Conservation (phyloP, 345 rosid species). For the Eucalyptus leucophloia region DNA sequence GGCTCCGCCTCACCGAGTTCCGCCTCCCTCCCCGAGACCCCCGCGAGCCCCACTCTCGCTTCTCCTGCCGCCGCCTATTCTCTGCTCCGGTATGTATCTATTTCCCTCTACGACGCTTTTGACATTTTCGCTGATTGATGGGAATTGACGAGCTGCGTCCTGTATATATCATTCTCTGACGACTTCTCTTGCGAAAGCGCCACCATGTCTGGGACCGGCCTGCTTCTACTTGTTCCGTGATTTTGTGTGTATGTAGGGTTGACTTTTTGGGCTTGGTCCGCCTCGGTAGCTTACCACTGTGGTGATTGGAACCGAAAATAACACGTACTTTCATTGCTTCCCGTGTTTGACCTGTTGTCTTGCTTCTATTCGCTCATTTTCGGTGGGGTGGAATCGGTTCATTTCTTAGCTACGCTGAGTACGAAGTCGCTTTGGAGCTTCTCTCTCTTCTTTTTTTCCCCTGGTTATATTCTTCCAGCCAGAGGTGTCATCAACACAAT, state of each 20-base stretch:
- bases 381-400: neutral
- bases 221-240: neutral
- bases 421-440: neutral
- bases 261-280: neutral
- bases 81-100: neutral
- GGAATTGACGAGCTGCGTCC: neutral
- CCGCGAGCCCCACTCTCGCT: neutral
- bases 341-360: neutral
- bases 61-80: neutral
- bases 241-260: neutral
- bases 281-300: neutral
- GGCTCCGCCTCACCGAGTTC: conserved; percentile 1
- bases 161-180: neutral
- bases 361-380: neutral
- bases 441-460: neutral
- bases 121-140: neutral
- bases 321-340: neutral
- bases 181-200: neutral
- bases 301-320: neutral
- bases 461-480: neutral
- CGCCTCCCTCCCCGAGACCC: neutral
- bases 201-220: neutral
- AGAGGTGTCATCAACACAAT: neutral
- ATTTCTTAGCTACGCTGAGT: neutral
- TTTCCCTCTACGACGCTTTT: neutral